Base-by-base conservation (phyloP, 495 filamentous ascomycete species). In the Amniculicola lignicola region DNA sequence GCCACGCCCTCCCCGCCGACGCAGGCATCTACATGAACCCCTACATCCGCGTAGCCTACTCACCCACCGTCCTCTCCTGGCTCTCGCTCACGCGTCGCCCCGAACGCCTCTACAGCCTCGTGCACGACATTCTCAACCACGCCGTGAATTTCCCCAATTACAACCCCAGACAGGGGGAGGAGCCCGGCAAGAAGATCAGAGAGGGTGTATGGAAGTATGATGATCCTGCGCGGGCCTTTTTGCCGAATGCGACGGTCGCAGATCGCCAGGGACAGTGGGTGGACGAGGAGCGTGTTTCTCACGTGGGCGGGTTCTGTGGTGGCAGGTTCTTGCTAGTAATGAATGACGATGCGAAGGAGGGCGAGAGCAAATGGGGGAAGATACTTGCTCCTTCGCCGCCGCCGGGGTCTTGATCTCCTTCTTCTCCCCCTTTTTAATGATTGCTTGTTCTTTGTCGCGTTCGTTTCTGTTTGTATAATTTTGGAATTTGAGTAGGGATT, bases 11-110 rank as follows among this genome's bases (percentile, higher is more conserved):
- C 15, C 31, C 61, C 18, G 39, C 29, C 9, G 59, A 64, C 12
- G 61, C 63, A 7, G 61, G 55, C 25, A 70, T 71, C 43, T 70
- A 64, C 61, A 67, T 68, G 55, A 71, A 71, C 45, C 69, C 69
- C 2, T 71, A 61, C 51, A 54, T 71, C 41, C 59, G 69, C 24
- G 65, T 68, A 0, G 65, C 69, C 16, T 71, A 71, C 45, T 59
- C 60, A 11, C 18, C 48, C 3, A 37, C 12, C 0, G 62, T 62
- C 6, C 53, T 68, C 14, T 50, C 46, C 16, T 71, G 62, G 60
- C 61, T 71, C 7, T 52, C 59, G 1, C 42, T 67, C 25, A 51
- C 62, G 14, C 52, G 65, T 4, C 62, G 69, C n/a, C 46, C 63
- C n/a, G 69, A 71, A 48, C 53, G 59, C 7, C 51, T 64, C 1